Base-by-base conservation (phyloP, 441 rosid species). In the Mallotus repandus region DNA sequence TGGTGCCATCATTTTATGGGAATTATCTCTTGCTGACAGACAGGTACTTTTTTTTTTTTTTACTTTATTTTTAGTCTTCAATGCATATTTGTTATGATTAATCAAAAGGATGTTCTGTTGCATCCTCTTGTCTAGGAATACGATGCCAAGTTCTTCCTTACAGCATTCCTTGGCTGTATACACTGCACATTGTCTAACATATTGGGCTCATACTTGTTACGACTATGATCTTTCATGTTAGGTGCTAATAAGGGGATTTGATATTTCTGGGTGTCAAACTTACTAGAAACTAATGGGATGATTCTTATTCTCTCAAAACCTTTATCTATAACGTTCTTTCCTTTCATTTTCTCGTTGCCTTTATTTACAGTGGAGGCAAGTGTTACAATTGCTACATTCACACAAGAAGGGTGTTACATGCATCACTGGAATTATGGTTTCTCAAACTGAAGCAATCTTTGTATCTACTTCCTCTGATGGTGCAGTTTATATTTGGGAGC, bases 391-490 rank as follows among this genome's bases (percentile, higher is more conserved):
- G 54, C 97, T 94, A 67, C 82, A 65, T 73, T 89, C 89, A 63
- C 99, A 95, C 76, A 90, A 86, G 85, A 95, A 93, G 88, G 94
- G 99, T 74, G 87, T 93, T 63, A 87, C 97, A 18, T 95, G 97
- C 84, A 87, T 95, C 57, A 78, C 88, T 2, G 95, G 92, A 52
- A 85, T 83, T 72, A 82, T 91, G 88, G 73, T 88, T 82, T 91
- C 97, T 57, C 80, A 84, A 80, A 84, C 70, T 54, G 78, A 83
- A 63, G 94, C 91, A 57, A 73, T 90, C 63, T 83, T 91, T 79
- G 97, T 90, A 35, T 89, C 95, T 74, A 85, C 94, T 74, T 91
- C 98, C 78, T 95, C 99, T 21, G 98, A 91, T 74, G 88, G 99
- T 63, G 70, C 77, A 11, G 92, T 93, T 75, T 80, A 78, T 73